Conservation (phyloP, 192 early-diverging fungal species). For the Phycomyces blakesleeanus region DNA sequence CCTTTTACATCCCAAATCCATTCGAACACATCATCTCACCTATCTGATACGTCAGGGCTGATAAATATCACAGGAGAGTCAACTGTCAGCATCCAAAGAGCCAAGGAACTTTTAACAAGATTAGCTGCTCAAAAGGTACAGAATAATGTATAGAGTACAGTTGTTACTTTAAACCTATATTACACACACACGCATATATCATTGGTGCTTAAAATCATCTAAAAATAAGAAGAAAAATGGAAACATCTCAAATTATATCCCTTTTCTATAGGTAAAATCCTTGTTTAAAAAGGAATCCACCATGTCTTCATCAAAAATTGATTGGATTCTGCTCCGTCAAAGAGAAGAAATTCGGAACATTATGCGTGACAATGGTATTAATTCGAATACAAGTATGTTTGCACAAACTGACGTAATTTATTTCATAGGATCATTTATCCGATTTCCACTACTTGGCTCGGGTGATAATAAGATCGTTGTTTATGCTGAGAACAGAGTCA, state of each 20-base stretch:
- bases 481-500: slow-evolving; percentile 63
- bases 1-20: slow-evolving; percentile 35
- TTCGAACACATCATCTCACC: too few relatives aligned
- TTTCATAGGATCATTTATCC: slow-evolving; percentile 41
- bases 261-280: slow-evolving; percentile 46
- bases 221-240: too few relatives aligned
- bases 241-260: too few relatives aligned
- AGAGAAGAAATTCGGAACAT: slow-evolving; percentile 62
- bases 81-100: slow-evolving; percentile 10
- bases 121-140: slow-evolving; percentile 44
- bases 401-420: too few relatives aligned
- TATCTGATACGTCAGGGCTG: too few relatives aligned
- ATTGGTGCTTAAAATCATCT: too few relatives aligned
- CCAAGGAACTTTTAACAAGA: slow-evolving; percentile 48
- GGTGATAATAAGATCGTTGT: slow-evolving; percentile 51
- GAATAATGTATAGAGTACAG: too few relatives aligned
- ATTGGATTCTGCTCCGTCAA: slow-evolving; percentile 69
- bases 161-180: too few relatives aligned
- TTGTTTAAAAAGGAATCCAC: slow-evolving; percentile 39
- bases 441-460: slow-evolving; percentile 59
- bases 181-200: too few relatives aligned
- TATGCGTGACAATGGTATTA: slow-evolving; percentile 72
- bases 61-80: too few relatives aligned
- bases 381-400: background rate
- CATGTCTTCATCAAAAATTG: slow-evolving; percentile 61